Base-by-base conservation (phyloP, 2,329 filamentous ascomycete genomes). In the Fusarium sp. region DNA sequence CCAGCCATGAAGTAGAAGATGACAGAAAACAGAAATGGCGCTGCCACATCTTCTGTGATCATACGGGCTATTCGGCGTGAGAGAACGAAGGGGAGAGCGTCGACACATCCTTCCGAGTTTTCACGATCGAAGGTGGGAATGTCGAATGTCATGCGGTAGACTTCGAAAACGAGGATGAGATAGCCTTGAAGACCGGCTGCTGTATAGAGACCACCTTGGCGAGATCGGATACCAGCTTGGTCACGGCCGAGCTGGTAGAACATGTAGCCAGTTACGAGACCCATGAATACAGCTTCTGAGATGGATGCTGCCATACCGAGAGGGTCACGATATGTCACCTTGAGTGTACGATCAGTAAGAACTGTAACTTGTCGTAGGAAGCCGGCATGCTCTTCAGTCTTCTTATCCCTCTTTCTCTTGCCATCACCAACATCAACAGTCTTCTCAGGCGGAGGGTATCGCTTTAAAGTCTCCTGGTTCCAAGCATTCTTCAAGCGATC, bases 1-100 rank as follows among this genome's bases (percentile, higher is more conserved):
- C 91, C 91, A 9, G 89, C 87, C 90, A 94, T 93, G 77, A 93
- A 94, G 78, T 94, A 94, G 74, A 89, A 90, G 10, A 94, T 90
- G 3, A 89, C 79, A 8, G 89, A 89, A 74, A 90, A 94, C 5
- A 93, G 76, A 18, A 93, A 84, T 0, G 92, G 92, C 2, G 93
- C 90, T 0, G 91, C 90, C 1, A 94, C 74, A 74, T 94, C 92
- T 75, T 94, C 92, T 1, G 91, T 88, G 3, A 90, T 83, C 23
- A 93, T 80, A 8, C 91, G 85, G 1, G 92, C 90, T 7, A 93
- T 78, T 27, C 92, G 85, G 43, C 92, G 84, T 20, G 91, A 93
- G 2, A 93, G 75, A 3, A 94, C 83, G 66, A 92, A 94, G 0
- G 90, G 89, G 0, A 91, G 79, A 4, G 92, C 87, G 32, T 88